Conservation (phyloP, 2,329 filamentous ascomycete genomes). For the Verticillium alfalfae region DNA sequence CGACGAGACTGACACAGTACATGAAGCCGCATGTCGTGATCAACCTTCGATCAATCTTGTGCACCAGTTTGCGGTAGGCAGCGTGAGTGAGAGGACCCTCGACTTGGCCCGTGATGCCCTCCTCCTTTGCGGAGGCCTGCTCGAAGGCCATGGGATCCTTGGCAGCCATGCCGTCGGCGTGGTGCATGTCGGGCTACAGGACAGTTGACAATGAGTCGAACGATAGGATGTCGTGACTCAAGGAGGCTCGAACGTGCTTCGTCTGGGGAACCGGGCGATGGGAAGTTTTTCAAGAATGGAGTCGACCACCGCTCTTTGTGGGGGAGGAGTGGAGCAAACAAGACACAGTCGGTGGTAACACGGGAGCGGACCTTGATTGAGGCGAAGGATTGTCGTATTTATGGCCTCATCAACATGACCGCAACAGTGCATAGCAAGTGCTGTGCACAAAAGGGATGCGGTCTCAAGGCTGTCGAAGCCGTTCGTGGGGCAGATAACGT, state of each 20-base stretch:
- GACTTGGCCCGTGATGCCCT: not conserved
- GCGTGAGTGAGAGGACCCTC: not conserved
- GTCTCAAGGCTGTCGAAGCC: not conserved
- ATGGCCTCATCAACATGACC: not conserved
- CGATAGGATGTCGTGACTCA: not conserved
- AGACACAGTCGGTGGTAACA: not conserved
- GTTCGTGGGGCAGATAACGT: not conserved
- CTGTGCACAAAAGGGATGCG: not conserved
- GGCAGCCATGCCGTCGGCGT: not conserved
- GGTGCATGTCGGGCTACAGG: not conserved
- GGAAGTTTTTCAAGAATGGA: not conserved
- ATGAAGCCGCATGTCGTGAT: constrained; percentile 4
- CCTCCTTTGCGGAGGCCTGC: not conserved
- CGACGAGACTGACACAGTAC: constrained; percentile 14
- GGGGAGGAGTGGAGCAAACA: not conserved
- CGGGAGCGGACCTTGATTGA: not conserved
- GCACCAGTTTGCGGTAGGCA: constrained; percentile 1
- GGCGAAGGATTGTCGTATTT: not conserved
- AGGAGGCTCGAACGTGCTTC: not conserved
- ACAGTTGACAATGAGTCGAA: not conserved
- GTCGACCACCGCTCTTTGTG: not conserved
- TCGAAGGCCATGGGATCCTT: not conserved
- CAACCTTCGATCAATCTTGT: constrained; percentile 1
- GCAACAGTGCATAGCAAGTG: not conserved
- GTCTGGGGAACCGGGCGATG: not conserved